A percentile compares a stretch with the other conserved stretches of the same genome.
Conservation (phyloP, 495 filamentous ascomycete genomes). For the Cercophora newfieldiana region DNA sequence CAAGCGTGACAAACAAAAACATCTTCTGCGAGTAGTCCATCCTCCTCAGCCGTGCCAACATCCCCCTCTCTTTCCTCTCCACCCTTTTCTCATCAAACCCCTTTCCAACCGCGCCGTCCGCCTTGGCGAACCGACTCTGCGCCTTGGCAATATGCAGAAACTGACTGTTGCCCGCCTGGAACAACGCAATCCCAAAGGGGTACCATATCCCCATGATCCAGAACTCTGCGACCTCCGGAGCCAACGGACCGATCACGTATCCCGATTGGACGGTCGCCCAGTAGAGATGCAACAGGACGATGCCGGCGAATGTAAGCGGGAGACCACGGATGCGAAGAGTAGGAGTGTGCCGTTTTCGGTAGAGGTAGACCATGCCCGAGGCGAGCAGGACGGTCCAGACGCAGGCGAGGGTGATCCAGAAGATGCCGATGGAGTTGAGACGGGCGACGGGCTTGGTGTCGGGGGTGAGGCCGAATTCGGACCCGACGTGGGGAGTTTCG, state of each 20-base stretch:
- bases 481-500: slow-evolving; percentile 17
- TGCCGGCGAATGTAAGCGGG: slow-evolving; percentile 56
- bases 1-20: slow-evolving; percentile 49
- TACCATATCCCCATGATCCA: slow-evolving; percentile 76
- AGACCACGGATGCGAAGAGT: slow-evolving; percentile 66
- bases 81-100: slow-evolving; percentile 29
- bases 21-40: slow-evolving; percentile 49
- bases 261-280: slow-evolving; percentile 59
- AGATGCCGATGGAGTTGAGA: slow-evolving; percentile 32
- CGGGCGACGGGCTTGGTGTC: slow-evolving; percentile 29
- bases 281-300: slow-evolving; percentile 66
- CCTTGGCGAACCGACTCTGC: slow-evolving; percentile 45
- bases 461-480: slow-evolving; percentile 35
- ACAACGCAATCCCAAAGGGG: slow-evolving; percentile 68
- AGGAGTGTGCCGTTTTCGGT: slow-evolving; percentile 54
- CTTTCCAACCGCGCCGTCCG: slow-evolving; percentile 27
- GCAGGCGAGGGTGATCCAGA: slow-evolving; percentile 39
- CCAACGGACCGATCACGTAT: slow-evolving; percentile 58
- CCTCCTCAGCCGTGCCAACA: slow-evolving; percentile 23
- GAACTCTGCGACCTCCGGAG: slow-evolving; percentile 55
- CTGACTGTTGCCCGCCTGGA: slow-evolving; percentile 67
- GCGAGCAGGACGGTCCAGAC: slow-evolving; percentile 58
- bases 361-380: slow-evolving; percentile 55
- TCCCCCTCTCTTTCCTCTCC: slow-evolving; percentile 11
- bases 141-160: slow-evolving; percentile 63